Conservation (phyloP, 306 rosid genomes). For the Acmispon strigosus region DNA sequence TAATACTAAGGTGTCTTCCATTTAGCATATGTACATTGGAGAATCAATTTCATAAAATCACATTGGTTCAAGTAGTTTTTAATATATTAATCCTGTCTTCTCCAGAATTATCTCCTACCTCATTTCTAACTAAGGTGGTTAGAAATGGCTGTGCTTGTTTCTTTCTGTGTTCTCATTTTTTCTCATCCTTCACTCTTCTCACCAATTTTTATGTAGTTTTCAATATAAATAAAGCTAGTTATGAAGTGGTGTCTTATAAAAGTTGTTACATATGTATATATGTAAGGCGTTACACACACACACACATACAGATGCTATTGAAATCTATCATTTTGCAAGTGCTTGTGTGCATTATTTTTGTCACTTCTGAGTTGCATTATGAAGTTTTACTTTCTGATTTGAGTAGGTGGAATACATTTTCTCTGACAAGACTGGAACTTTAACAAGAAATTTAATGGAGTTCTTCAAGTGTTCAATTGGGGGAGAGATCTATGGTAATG, state of each 20-base stretch:
- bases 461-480: slow-evolving; percentile 99
- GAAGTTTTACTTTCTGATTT: slow-evolving; percentile 17
- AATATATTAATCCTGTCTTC: not conserved
- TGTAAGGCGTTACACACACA: too few species aligned
- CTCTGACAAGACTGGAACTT: slow-evolving; percentile 98
- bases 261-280: not conserved
- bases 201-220: not conserved
- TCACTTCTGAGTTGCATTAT: slow-evolving; percentile 10
- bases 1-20: not conserved
- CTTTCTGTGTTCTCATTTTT: not conserved
- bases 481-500: slow-evolving; percentile 85
- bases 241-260: not conserved
- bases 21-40: slow-evolving; percentile 1
- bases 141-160: not conserved
- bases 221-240: not conserved
- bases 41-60: not conserved
- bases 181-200: not conserved
- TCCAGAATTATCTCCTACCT: not conserved
- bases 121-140: not conserved
- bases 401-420: slow-evolving; percentile 92
- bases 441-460: slow-evolving; percentile 96
- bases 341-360: not conserved
- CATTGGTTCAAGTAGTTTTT: not conserved
- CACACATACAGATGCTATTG: too few species aligned
- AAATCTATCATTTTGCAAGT: too few species aligned